phyloP scores from a whole-genome alignment of 1,139 yeast species.

The Yamadazyma jaroonii region DNA sequence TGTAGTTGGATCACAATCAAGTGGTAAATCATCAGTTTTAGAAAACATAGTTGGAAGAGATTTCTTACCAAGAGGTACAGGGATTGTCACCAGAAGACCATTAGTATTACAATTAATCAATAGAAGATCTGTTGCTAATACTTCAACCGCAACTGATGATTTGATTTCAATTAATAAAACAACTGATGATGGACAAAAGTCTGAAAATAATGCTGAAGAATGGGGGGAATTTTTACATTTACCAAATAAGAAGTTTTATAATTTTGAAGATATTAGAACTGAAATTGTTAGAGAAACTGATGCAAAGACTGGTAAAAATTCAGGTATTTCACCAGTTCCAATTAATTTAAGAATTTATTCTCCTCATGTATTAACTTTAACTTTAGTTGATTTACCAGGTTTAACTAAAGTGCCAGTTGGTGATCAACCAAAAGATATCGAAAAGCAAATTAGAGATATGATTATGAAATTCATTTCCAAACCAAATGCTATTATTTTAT shows the following conservation, averaged over 20 bases:
- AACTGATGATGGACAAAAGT: slow-evolving; percentile 41
- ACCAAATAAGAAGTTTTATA: slow-evolving; percentile 83
- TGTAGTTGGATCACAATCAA: slow-evolving; percentile 93
- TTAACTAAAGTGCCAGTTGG: slow-evolving; percentile 99
- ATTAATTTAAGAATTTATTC: slow-evolving; percentile 92
- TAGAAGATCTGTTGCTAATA: slow-evolving; percentile 42
- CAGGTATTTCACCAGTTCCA: slow-evolving; percentile 90
- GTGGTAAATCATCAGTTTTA: slow-evolving; percentile 90
- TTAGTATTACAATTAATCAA: slow-evolving; percentile 79
- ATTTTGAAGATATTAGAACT: slow-evolving; percentile 85
- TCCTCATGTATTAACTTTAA: slow-evolving; percentile 92
- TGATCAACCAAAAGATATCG: slow-evolving; percentile 97
- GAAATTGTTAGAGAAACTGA: slow-evolving; percentile 95
- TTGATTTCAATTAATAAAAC: slow-evolving; percentile 35
- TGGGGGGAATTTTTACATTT: slow-evolving; percentile 98
- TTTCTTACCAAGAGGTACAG: slow-evolving; percentile 93
- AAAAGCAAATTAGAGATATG: slow-evolving; percentile 92
- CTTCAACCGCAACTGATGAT: slow-evolving; percentile 18
- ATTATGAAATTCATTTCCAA: slow-evolving; percentile 88
- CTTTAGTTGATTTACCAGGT: slow-evolving; percentile 97
- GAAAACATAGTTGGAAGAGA: slow-evolving; percentile 95
- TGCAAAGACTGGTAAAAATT: slow-evolving; percentile 86
- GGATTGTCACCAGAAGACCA: slow-evolving; percentile 94
- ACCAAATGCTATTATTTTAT: slow-evolving; percentile 92
- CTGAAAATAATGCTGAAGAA: slow-evolving; percentile 83